These are phyloP conservation scores for Passalora sequoiae DNA, from an alignment of 2,329 filamentous ascomycete species.

Conservation along the genomic window DNA sequence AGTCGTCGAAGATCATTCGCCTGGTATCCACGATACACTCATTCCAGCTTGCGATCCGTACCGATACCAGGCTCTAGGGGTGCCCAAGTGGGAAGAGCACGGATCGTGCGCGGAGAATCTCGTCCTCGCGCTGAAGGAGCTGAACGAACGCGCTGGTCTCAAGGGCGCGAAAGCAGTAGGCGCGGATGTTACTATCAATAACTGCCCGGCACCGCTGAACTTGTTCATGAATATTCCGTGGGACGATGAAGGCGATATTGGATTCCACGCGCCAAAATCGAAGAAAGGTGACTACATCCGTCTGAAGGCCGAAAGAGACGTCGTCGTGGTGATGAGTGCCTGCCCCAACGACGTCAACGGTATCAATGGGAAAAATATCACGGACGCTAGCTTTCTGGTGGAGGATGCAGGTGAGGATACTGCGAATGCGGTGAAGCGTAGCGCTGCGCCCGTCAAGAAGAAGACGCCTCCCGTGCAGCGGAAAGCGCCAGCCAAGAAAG, in stretches of 20 bases:
- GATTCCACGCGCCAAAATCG: conserved; percentile 38
- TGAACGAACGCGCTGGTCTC: conserved; percentile 44
- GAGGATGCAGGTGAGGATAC: conserved; percentile 28
- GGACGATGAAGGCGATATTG: conserved; percentile 38
- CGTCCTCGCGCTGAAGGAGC: conserved; percentile 45
- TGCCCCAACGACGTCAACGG: conserved; percentile 44
- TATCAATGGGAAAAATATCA: conserved; percentile 40
- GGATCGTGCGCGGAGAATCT: conserved; percentile 47
- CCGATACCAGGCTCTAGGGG: conserved; percentile 39
- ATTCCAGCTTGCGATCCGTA: conserved; percentile 46
- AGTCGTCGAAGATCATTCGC: conserved; percentile 42
- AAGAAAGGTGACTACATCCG: conserved; percentile 42
- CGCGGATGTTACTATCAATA: conserved; percentile 46
- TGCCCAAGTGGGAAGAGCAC: conserved; percentile 43
- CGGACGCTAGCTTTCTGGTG: conserved; percentile 43
- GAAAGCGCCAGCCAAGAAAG: conserved; percentile 11
- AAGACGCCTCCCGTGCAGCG: conserved; percentile 19
- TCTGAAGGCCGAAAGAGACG: conserved; percentile 41
- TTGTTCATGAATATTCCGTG: conserved; percentile 48
- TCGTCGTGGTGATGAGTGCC: conserved; percentile 45
- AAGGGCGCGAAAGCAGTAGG: conserved; percentile 45
- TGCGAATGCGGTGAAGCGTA: conserved; percentile 18
- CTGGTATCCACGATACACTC: conserved; percentile 44
- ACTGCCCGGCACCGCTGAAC: conserved; percentile 44
- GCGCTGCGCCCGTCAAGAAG: conserved; percentile 20